Evolutionary conservation across 805 yeast genomes (phyloP).

Genomic region (Wickerhamomyces silvicola): DNA sequence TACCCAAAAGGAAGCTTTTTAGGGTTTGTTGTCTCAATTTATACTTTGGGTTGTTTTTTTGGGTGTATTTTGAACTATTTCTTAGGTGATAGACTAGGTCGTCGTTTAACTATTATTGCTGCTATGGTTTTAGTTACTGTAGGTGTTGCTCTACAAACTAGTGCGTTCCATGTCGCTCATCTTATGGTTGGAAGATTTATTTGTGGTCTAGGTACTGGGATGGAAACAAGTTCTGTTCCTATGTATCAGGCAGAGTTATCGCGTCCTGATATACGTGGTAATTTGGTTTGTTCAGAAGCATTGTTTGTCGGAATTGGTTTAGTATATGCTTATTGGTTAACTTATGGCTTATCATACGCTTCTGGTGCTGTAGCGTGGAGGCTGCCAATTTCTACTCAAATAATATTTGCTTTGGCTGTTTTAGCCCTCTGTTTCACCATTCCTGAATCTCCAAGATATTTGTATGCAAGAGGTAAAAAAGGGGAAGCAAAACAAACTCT

Average conservation of each 20-base stretch:
- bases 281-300: conserved; percentile 58
- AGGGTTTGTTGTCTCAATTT: conserved; percentile 27
- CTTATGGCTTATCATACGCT: conserved; percentile 53
- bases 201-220: conserved; percentile 62
- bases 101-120: conserved; percentile 33
- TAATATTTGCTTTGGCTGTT: conserved; percentile 44
- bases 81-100: conserved; percentile 37
- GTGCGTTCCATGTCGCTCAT: conserved; percentile 47
- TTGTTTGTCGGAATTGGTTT: conserved; percentile 46
- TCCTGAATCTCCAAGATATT: conserved; percentile 75
- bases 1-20: conserved; percentile 12
- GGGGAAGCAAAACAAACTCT: conserved; percentile 45
- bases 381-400: conserved; percentile 72
- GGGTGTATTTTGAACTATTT: conserved; percentile 32
- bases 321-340: conserved; percentile 59
- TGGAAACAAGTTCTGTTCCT: conserved; percentile 75
- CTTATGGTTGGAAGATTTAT: conserved; percentile 65
- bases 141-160: conserved; percentile 35
- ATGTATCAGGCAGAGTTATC: conserved; percentile 78
- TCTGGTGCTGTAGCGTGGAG: conserved; percentile 45
- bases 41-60: conserved; percentile 18
- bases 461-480: conserved; percentile 44
- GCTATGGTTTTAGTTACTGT: conserved; percentile 34
- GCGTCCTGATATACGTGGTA: conserved; percentile 59
- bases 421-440: conserved; percentile 33